Base-by-base conservation (phyloP, 352 stramenopile genomes). In the Pythium coloratum region DNA sequence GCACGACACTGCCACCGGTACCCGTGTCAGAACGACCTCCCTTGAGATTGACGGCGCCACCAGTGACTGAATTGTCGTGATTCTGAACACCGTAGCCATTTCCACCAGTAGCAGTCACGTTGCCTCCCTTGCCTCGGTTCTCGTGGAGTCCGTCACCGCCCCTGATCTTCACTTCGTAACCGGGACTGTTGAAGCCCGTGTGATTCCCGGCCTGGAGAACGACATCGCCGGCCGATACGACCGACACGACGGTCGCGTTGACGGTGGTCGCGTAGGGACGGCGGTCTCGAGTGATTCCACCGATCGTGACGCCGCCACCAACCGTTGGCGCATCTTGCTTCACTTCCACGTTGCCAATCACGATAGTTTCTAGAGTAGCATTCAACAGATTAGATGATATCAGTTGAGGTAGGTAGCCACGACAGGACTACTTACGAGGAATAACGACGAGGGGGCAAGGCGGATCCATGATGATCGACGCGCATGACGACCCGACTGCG, bases 401-500 rank as follows among this genome's bases (percentile, higher is more conserved):
- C 18, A 13, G n/a, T 20, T 14, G 14, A 42, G 24, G 53, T 3
- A 51, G n/a, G 42, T 55, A 18, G 34, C 51, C 36, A 60, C 69
- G 56, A 36, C 38, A 44, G 36, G n/a, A 9, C 20, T 9, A 80
- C 69, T 66, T 69, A 94, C 86, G 73, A 70, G 76, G 81, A 34
- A 96, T 75, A 66, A 95, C 78, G 32, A 84, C 77, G 6, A 59
- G 61, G 12, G 94, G 91, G 56, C 94, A 98, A n/a, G 91, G 91
- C 20, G 70, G 56, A 3, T 97, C 85, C 42, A 91, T 93, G 42
- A 98, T 82, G 14, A 95, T 68, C 18, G 88, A 82, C 7, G 80
- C 82, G 75, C 92, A 98, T 26, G 91, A 76, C 24, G 78, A 88
- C 18, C 73, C 76, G 58, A 91, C 95, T 46, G 84, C 80, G 51